phyloP scores from a whole-genome alignment of 2,329 filamentous ascomycete genomes.

The Phialophora verrucosa region DNA sequence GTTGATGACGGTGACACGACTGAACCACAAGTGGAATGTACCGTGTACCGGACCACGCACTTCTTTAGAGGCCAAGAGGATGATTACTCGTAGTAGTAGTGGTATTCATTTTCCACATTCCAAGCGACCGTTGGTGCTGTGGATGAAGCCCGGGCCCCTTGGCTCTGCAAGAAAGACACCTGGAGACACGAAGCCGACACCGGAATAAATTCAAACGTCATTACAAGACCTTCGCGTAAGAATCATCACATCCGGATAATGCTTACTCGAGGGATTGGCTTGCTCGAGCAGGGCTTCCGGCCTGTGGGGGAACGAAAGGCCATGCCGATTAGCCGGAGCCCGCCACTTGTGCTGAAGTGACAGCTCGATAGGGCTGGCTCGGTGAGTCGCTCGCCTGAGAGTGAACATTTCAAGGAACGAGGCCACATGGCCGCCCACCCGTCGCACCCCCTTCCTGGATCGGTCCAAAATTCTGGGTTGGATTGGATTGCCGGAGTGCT shows the following conservation, averaged over 20 bases:
- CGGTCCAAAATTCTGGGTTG: background rate
- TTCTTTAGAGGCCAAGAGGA: background rate
- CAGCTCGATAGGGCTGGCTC: slow-evolving; percentile 1
- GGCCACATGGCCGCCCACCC: slow-evolving; percentile 11
- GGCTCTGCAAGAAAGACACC: background rate
- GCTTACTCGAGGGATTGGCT: background rate
- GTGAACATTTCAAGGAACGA: background rate
- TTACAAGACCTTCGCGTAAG: slow-evolving; percentile 4
- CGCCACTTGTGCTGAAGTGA: background rate
- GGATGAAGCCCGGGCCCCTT: no score
- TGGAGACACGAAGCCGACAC: background rate
- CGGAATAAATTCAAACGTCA: background rate
- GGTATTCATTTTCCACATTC: no score
- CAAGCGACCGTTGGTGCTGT: background rate
- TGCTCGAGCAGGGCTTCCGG: background rate
- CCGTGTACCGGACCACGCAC: no score
- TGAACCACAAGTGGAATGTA: background rate
- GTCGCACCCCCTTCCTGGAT: background rate
- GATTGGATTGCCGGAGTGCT: background rate
- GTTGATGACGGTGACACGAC: no score
- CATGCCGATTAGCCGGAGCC: slow-evolving; percentile 17
- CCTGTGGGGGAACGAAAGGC: background rate
- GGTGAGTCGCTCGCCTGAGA: background rate
- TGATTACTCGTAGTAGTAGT: background rate
- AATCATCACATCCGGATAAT: background rate